Evolutionary conservation across 1,139 yeast species (phyloP), one percentile per base, ranked within the genome.

Genomic region (Taphrina deformans): DNA sequence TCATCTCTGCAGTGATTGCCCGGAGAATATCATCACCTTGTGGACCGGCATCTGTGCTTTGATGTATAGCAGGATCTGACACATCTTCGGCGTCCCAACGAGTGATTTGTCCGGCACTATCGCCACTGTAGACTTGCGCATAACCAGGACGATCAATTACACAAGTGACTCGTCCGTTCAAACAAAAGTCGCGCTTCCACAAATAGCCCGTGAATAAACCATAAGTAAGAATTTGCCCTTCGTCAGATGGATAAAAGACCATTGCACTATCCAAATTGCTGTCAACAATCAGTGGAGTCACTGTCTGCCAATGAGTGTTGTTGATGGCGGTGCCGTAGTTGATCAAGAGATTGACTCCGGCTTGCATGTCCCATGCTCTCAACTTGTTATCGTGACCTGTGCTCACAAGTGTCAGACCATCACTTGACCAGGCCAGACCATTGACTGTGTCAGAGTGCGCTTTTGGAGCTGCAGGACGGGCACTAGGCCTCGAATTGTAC

Each of bases 271-370:
- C 83, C 23, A 81, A 79, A 14, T 72, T 74, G 5, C 71, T 67
- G 1, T 79, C 77, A 26, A 74, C 69, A 55, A 82, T 78, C 51
- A 77, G 73, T 31, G 80, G 79, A 63, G 77, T 78, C 10, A 78
- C 69, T 0, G 70, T 80, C 76, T 69, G 80, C 45, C 67, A 80
- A 71, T 62, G 83, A 69, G 85, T 83, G 73, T 89, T 88, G 66
- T 92, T 79, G 1, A 90, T 83, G 65, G 87, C 77, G 0, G 96
- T 96, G 0, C 96, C 96, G 73, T 86, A 89, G 70, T 88, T 89
- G 38, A 87, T 79, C 46, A 87, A 78, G 70, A 84, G 83, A 72
- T 89, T 88, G 33, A 82, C 75, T 1, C 84, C 84, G 68, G 72
- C 73, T 23, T 72, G 71, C 77, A 87, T 76, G 69, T 87, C 87